Evolutionary conservation across 495 filamentous ascomycete genomes (phyloP).

Genomic region (Aspergillus homomorphus): DNA sequence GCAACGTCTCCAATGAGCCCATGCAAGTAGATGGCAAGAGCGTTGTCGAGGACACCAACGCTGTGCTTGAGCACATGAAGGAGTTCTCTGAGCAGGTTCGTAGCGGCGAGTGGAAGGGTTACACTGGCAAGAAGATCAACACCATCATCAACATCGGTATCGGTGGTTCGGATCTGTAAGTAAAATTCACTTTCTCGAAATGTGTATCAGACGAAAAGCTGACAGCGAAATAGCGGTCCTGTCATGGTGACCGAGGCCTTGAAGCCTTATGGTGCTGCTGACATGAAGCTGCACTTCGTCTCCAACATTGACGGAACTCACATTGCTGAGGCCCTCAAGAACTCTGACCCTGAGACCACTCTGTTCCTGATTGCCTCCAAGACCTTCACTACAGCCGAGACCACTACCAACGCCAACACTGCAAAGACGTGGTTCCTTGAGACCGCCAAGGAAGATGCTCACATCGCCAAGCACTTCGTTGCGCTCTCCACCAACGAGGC

Average conservation of each 20-base stretch:
- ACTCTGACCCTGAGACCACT: constrained; percentile 92
- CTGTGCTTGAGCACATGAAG: constrained; percentile 93
- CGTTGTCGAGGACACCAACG: constrained; percentile 91
- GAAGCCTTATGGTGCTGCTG: constrained; percentile 84
- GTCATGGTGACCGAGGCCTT: constrained; percentile 98
- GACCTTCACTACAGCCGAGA: constrained; percentile 99
- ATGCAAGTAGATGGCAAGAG: constrained; percentile 95
- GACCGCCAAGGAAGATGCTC: constrained; percentile 65
- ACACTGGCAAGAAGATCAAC: constrained; percentile 94
- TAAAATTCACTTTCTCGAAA: constrained; percentile 11
- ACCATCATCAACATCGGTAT: constrained; percentile 98
- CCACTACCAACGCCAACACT: constrained; percentile 91
- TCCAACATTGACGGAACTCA: constrained; percentile 99
- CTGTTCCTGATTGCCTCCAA: constrained; percentile 98
- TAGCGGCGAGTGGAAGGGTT: constrained; percentile 96
- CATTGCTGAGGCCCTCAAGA: constrained; percentile 85
- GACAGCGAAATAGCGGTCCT: constrained; percentile 64
- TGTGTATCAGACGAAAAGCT: constrained; percentile 22
- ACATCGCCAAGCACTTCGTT: constrained; percentile 97
- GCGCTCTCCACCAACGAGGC: constrained; percentile 93
- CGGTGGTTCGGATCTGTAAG: constrained; percentile 95
- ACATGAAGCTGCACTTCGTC: constrained; percentile 90
- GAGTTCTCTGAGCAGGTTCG: constrained; percentile 92
- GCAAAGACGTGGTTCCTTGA: constrained; percentile 97
- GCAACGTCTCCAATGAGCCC: constrained; percentile 77